Evolutionary conservation across 257 asterid species (phyloP), one percentile per base, ranked within the genome.

Genomic region (Nemophila menziesii): DNA sequence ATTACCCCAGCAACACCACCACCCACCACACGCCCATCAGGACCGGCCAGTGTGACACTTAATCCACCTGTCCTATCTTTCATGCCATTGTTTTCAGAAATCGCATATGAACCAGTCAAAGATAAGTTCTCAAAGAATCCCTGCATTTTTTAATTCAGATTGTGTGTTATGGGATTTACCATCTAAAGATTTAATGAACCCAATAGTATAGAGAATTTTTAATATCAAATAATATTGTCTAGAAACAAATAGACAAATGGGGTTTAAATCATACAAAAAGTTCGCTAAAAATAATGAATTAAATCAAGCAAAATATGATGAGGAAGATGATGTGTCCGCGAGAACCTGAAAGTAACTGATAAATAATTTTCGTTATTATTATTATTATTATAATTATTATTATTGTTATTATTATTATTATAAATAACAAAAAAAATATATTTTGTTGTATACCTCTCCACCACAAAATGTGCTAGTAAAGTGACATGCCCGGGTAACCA

Each of bases 401-500:
- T n/a, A n/a, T n/a, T n/a, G n/a, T n/a, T n/a, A n/a, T n/a, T n/a
- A n/a, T n/a, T n/a, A n/a, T n/a, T n/a, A n/a, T n/a, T n/a, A n/a
- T n/a, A n/a, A n/a, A n/a, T n/a, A n/a, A 18, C 11, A 11, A 42
- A 19, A 1, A 45, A 27, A 48, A 16, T 29, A 2, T 10, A 17
- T n/a, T n/a, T n/a, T n/a, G 43, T 15, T 43, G 44, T 48, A 20
- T 64, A 90, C 99, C 99, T 90, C 69, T 85, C 99, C 8, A 84
- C 75, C 46, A 79, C 96, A 56, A 90, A 90, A 41, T 65, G 79
- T 44, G 99, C 94, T 34, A 90, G 79, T 51, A 85, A 53, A 22
- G 99, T 81, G 37, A 90, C 94, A 47, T 81, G 86, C 66, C 67
- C 94, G 22, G 99, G 99, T 75, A 90, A 69, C 99, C 99, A 90